Evolutionary conservation across 441 rosid genomes (phyloP).

Genomic region (Omphalea diandra): DNA sequence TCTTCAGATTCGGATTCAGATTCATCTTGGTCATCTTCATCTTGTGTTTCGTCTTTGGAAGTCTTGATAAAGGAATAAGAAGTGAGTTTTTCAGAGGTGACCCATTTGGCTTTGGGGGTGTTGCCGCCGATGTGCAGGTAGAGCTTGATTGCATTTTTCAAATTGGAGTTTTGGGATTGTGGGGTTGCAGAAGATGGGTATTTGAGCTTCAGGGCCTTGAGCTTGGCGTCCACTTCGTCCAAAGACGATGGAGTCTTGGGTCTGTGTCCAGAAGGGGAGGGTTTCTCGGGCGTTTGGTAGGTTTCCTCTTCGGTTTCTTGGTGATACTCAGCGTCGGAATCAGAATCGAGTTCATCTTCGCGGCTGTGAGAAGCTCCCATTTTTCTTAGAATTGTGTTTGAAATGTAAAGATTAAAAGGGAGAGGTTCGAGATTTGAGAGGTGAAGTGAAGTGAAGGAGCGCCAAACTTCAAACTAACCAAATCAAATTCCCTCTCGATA

Average conservation of each 20-base stretch:
- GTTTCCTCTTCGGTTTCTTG: constrained; percentile 45
- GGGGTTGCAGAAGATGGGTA: constrained; percentile 45
- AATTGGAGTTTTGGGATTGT: constrained; percentile 31
- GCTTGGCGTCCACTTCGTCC: constrained; percentile 78
- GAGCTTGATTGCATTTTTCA: constrained; percentile 63
- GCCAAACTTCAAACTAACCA: no score
- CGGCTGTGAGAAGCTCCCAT: constrained; percentile 89
- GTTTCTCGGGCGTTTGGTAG: constrained; percentile 50
- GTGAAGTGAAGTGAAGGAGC: no score
- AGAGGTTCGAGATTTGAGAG: no score
- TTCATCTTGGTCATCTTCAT: constrained; percentile 45
- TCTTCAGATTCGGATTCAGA: constrained; percentile 36
- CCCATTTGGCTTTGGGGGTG: constrained; percentile 95
- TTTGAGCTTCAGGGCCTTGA: constrained; percentile 70
- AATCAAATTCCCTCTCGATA: no score
- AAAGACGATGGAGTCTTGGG: constrained; percentile 61
- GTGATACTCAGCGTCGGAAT: constrained; percentile 56
- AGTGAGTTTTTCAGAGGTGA: constrained; percentile 64
- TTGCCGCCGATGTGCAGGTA: constrained; percentile 78
- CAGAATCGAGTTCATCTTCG: constrained; percentile 69
- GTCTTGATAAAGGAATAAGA: constrained; percentile 60
- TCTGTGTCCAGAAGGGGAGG: constrained; percentile 35
- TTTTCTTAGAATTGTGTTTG: no score
- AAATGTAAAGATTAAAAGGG: no score
- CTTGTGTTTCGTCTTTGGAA: constrained; percentile 43